Evolutionary conservation across 2,329 filamentous ascomycete genomes (phyloP).

Genomic region (Juglanconis oblonga): DNA sequence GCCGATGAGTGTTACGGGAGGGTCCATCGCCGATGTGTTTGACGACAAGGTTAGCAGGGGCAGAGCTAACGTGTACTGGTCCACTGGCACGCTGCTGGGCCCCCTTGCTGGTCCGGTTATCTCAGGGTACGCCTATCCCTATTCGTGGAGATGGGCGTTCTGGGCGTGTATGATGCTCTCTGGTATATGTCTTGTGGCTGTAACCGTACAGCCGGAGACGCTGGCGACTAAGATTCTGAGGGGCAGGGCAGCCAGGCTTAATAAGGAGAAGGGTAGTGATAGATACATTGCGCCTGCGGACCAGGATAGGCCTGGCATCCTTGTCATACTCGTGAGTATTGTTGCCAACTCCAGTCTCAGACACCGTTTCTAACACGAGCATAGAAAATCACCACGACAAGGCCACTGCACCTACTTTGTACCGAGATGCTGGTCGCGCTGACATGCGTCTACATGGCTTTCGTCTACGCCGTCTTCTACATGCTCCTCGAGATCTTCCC

Average conservation of each 20-base stretch:
- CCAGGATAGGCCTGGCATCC: conserved; percentile 17
- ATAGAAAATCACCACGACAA: conserved; percentile 26
- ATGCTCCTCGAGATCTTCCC: conserved; percentile 26
- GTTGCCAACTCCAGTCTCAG: neutral
- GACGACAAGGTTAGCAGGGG: conserved; percentile 21
- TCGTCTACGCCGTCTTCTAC: conserved; percentile 32
- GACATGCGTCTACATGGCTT: conserved; percentile 29
- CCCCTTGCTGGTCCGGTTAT: conserved; percentile 25
- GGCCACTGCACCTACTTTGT: conserved; percentile 29
- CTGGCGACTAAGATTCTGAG: conserved; percentile 24
- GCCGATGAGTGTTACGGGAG: conserved; percentile 26
- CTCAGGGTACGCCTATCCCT: conserved; percentile 20
- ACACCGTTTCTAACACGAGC: neutral
- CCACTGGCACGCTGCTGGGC: conserved; percentile 23
- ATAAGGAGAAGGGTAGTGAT: conserved; percentile 18
- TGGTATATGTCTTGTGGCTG: conserved; percentile 16
- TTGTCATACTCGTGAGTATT: conserved; percentile 20
- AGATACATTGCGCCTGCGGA: conserved; percentile 23
- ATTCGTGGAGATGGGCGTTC: conserved; percentile 25
- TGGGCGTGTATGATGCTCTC: conserved; percentile 24
- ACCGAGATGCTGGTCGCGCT: conserved; percentile 29
- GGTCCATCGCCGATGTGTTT: conserved; percentile 25
- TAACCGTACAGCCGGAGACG: conserved; percentile 24
- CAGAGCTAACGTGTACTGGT: conserved; percentile 25
- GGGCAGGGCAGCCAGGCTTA: conserved; percentile 22